These are phyloP conservation scores for Alternaria burnsii DNA, from an alignment of 2,329 filamentous ascomycete genomes.

Conservation along the genomic window DNA sequence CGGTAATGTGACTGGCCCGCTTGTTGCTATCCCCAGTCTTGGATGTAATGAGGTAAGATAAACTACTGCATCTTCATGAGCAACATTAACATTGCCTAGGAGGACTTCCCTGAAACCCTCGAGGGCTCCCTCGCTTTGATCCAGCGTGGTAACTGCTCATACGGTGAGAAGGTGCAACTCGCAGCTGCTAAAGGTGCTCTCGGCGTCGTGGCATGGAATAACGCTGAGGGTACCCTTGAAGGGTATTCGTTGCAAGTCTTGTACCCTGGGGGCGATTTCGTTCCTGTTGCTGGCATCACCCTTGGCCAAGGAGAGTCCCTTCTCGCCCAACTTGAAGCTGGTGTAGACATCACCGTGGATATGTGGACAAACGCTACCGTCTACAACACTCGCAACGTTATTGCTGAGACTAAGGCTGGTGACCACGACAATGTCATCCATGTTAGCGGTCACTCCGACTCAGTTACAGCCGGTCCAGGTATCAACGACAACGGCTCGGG, in stretches of 20 bases:
- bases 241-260: conserved; percentile 50
- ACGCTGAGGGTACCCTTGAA: conserved; percentile 65
- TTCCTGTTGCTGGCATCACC: conserved; percentile 73
- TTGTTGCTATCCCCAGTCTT: conserved; percentile 45
- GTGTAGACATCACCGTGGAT: conserved; percentile 37
- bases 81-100: conserved; percentile 28
- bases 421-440: conserved; percentile 66
- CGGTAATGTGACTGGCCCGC: conserved; percentile 39
- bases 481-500: conserved; percentile 84
- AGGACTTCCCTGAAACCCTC: conserved; percentile 69
- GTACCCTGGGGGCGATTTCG: conserved; percentile 65
- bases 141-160: conserved; percentile 73
- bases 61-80: background rate
- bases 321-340: conserved; percentile 61
- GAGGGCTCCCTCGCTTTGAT: conserved; percentile 74
- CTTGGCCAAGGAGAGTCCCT: conserved; percentile 66
- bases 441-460: conserved; percentile 69
- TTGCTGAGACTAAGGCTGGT: conserved; percentile 65
- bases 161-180: conserved; percentile 73
- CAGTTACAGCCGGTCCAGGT: conserved; percentile 68
- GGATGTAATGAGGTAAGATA: conserved; percentile 45
- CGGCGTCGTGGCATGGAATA: conserved; percentile 77
- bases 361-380: conserved; percentile 37
- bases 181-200: conserved; percentile 67
- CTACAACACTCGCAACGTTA: conserved; percentile 26